Percentiles rank a stretch among this genome's conserved stretches.
Evolutionary conservation across 1,284 basidiomycete species (phyloP).

Genomic region (Leccinum fuscescens): DNA sequence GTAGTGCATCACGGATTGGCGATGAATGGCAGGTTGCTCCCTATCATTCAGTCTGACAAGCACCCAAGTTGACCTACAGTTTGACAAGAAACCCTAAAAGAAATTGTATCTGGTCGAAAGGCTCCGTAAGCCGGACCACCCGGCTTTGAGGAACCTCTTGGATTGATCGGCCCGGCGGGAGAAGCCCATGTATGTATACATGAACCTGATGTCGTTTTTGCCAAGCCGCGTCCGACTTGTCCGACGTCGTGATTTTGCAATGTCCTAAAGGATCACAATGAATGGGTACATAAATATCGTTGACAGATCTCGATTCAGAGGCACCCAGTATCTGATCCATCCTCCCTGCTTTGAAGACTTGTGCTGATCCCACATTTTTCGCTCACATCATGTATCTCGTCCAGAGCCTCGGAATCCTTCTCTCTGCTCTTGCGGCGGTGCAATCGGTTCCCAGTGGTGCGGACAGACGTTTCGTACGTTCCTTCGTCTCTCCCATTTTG

Average conservation of each 20-base stretch:
- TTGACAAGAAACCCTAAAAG: not conserved
- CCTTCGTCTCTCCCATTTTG: not conserved
- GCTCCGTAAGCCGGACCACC: too few species aligned
- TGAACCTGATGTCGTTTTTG: too few species aligned
- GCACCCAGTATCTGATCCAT: not conserved
- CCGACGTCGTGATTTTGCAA: not conserved
- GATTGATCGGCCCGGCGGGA: too few species aligned
- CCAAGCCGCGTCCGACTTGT: too few species aligned
- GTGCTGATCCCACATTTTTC: not conserved
- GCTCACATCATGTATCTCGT: not conserved
- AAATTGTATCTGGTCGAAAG: too few species aligned
- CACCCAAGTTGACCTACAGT: not conserved
- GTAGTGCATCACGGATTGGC: not conserved
- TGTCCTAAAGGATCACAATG: not conserved
- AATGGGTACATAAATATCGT: not conserved
- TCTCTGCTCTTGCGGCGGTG: slow-evolving; percentile 1
- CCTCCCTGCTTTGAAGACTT: not conserved
- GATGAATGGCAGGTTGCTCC: not conserved
- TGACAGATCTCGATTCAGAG: not conserved
- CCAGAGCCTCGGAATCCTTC: not conserved
- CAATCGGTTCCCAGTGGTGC: not conserved
- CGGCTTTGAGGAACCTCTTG: too few species aligned
- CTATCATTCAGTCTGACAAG: not conserved
- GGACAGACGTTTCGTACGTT: slow-evolving; percentile 5
- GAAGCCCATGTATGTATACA: too few species aligned